Evolutionary conservation across 352 stramenopile genomes (phyloP), one percentile per base, ranked within the genome.

Genomic region (Pilasporangium apinafurcum): DNA sequence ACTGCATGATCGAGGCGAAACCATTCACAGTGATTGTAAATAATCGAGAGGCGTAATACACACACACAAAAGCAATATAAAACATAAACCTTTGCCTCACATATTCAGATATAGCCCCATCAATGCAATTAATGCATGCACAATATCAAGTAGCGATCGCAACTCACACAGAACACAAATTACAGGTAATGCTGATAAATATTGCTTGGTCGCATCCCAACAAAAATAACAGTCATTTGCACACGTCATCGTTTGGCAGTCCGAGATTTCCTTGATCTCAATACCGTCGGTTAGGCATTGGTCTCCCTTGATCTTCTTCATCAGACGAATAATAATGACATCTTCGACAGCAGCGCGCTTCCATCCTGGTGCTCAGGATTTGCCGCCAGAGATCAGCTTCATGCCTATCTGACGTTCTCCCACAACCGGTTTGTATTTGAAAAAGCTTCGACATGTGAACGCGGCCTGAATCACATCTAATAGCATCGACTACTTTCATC

Each of bases 341-440:
- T 57, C 39, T 20, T 62, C 63, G 13, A 10, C 28, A 7, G 27
- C 16, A 30, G 42, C 39, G 2, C 31, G 30, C 25, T 39, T 28
- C 26, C 28, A 12, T 12, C 45, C 47, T 14, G 31, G 13, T 8
- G 42, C 12, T 7, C 18, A 18, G 29, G 50, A 24, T 24, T 56
- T 65, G 17, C 58, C 35, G 8, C 33, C 38, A 3, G 9, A 20
- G 20, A 43, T 31, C 0, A 24, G 36, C 17, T 24, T 43, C 5
- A 20, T 16, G 4, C 9, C 33, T 9, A 50, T 45, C 18, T 53
- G 26, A 33, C 51, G 37, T 29, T 64, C 59, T n/a, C 30, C 22
- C 17, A 64, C 36, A 10, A 71, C 22, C 16, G 52, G 48, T 24
- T 64, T 59, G 46, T 80, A 84, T 21, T 58, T 59, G 25, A 32